phyloP scores from a whole-genome alignment of 2,329 filamentous ascomycete genomes.

The Colletotrichum musicola region DNA sequence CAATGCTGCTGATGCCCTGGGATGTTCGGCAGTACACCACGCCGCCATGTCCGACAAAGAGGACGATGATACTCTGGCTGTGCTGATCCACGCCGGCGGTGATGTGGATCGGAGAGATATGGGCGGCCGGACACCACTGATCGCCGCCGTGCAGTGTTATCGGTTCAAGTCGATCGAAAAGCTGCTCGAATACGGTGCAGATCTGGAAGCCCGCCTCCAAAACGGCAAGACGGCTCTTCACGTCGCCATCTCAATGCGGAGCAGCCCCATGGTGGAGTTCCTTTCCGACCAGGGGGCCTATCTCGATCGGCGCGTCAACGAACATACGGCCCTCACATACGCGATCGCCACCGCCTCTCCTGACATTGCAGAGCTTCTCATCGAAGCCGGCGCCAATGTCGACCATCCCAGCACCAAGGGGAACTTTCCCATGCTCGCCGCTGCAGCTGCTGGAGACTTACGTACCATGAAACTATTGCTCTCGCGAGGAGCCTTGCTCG shows the following conservation, averaged over 20 bases:
- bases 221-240: slow-evolving; percentile 42
- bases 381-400: slow-evolving; percentile 42
- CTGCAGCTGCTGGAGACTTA: slow-evolving; percentile 61
- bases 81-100: slow-evolving; percentile 42
- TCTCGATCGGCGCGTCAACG: slow-evolving; percentile 37
- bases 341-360: slow-evolving; percentile 43
- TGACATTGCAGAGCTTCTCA: slow-evolving; percentile 42
- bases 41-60: slow-evolving; percentile 38
- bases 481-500: slow-evolving; percentile 37
- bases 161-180: slow-evolving; percentile 34
- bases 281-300: slow-evolving; percentile 43
- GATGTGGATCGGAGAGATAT: slow-evolving; percentile 39
- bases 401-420: slow-evolving; percentile 36
- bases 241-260: slow-evolving; percentile 41
- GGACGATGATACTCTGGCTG: slow-evolving; percentile 41
- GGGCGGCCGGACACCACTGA: slow-evolving; percentile 41
- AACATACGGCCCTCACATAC: slow-evolving; percentile 42
- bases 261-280: slow-evolving; percentile 38
- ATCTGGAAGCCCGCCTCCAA: slow-evolving; percentile 40
- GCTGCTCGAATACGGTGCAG: slow-evolving; percentile 42
- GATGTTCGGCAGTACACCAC: slow-evolving; percentile 43
- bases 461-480: slow-evolving; percentile 44
- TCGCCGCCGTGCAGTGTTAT: slow-evolving; percentile 40
- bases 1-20: slow-evolving; percentile 41
- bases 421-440: slow-evolving; percentile 47